Percentiles rank a stretch among this genome's conserved stretches.
These are phyloP conservation scores for carrot (Daucus carota) DNA, from an alignment of 129 eudicot species.

Conservation along the genomic window DH1_v3.0 NC_030384.2:35609001-35609500, in stretches of 20 bases:
- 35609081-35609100: background rate
- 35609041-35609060: background rate
- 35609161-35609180: background rate
- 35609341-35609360: background rate
- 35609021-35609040: background rate
- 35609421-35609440: constrained; percentile 27
- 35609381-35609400: background rate
- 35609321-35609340: constrained; percentile 78
- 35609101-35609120: no score
- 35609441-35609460: background rate
- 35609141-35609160: background rate
- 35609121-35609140: background rate
- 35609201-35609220: no score
- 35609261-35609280: constrained; percentile 33
- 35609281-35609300: constrained; percentile 18
- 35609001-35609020: background rate
- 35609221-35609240: no score
- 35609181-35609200: no score
- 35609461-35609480: background rate
- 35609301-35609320: no score
- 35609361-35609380: background rate
- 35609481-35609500: background rate
- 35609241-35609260: background rate
- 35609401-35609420: constrained; percentile 62
- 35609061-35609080: no score